These are phyloP conservation scores for Tolypocladium tundrense DNA, from an alignment of 2,329 filamentous ascomycete species.

Conservation along the genomic window DNA sequence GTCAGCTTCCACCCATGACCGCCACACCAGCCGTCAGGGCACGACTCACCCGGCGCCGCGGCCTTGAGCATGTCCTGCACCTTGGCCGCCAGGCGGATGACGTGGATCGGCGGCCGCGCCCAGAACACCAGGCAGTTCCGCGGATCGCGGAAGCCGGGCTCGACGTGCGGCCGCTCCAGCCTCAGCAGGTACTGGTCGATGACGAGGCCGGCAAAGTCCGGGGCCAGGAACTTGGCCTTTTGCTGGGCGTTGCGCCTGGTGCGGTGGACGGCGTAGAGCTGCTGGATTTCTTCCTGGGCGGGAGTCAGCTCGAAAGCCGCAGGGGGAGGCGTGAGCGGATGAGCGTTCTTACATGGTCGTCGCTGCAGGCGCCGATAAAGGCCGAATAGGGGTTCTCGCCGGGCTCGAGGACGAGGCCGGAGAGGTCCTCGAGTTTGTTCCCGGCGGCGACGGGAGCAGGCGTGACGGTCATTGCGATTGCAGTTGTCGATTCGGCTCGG, in stretches of 20 bases:
- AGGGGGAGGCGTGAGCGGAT: too few species aligned
- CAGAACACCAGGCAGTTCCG: slow-evolving; percentile 81
- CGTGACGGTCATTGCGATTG: not conserved
- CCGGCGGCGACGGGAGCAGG: slow-evolving; percentile 21
- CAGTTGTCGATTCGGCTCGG: not conserved
- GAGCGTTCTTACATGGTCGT: slow-evolving; percentile 49
- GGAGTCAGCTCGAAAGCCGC: not conserved
- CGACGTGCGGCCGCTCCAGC: slow-evolving; percentile 51
- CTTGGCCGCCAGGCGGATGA: slow-evolving; percentile 55
- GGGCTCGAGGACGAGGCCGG: slow-evolving; percentile 35
- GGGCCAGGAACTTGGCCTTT: slow-evolving; percentile 58
- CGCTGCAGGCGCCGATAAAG: slow-evolving; percentile 56
- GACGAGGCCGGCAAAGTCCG: slow-evolving; percentile 58
- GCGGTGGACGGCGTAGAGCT: slow-evolving; percentile 64
- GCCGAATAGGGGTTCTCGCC: slow-evolving; percentile 68
- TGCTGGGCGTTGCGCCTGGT: slow-evolving; percentile 67
- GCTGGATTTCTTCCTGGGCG: slow-evolving; percentile 54
- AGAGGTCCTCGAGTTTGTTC: slow-evolving; percentile 45
- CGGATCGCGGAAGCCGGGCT: slow-evolving; percentile 62
- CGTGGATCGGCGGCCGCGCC: slow-evolving; percentile 67
- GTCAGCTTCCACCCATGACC: not conserved
- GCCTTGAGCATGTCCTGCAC: slow-evolving; percentile 58
- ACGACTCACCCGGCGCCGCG: slow-evolving; percentile 56
- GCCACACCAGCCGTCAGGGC: too few species aligned
- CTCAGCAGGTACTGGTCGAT: slow-evolving; percentile 68